These are phyloP conservation scores for Saccharomycopsis amapae DNA, from an alignment of 805 yeast species.

Conservation along the genomic window DNA sequence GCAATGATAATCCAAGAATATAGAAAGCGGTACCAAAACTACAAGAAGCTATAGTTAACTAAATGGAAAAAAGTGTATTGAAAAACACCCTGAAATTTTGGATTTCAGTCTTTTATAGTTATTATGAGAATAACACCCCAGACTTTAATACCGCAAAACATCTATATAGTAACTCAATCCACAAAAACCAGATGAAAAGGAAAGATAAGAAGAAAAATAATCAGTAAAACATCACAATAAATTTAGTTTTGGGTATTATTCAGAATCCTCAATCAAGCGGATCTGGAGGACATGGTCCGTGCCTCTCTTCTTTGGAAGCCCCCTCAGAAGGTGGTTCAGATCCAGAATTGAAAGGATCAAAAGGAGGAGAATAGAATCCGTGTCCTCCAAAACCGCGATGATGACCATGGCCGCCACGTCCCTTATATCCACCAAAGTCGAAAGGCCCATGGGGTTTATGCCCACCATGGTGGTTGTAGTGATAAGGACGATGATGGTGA, in stretches of 20 bases:
- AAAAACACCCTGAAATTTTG: background rate
- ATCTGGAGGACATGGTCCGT: background rate
- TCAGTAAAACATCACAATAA: too few relatives aligned
- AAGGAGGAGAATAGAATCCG: background rate
- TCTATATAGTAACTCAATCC: background rate
- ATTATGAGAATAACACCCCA: background rate
- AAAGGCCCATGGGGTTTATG: too few relatives aligned
- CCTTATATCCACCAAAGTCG: background rate
- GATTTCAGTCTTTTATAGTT: background rate
- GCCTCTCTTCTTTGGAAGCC: background rate
- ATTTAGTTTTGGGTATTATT: too few relatives aligned
- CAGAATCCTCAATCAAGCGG: too few relatives aligned
- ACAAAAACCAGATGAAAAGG: background rate
- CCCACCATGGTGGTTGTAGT: background rate
- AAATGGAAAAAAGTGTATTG: background rate
- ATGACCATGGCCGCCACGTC: background rate
- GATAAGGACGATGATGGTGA: conserved; percentile 39
- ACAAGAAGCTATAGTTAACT: background rate
- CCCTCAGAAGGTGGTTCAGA: background rate
- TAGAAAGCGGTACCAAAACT: background rate
- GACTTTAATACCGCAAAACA: background rate
- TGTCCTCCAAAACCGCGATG: background rate
- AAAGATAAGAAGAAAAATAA: too few relatives aligned
- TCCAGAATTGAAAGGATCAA: background rate
- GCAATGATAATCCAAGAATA: too few relatives aligned